Evolutionary conservation across 331 rosid species (phyloP), one percentile per base, ranked within the genome.

Genomic region (Rosa hybrid): DNA sequence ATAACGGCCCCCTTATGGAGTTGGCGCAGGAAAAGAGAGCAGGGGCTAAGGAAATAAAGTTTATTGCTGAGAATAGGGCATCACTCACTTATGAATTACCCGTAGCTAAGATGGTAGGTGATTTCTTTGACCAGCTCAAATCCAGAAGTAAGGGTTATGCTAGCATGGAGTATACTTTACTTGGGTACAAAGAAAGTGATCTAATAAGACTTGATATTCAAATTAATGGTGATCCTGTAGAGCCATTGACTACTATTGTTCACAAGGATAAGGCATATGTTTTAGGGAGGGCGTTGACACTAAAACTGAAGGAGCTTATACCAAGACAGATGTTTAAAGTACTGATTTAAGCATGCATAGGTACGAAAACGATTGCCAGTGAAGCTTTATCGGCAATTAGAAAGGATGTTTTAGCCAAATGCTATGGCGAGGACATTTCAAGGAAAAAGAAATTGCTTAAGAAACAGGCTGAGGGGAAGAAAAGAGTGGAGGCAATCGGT

Each of bases 381-480:
- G 97, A 94, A 87, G 77, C 98, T 54, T 68, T 94, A 81, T 94
- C 98, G 5, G 97, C 98, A 70, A 91, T 94, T 80, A 83, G 98
- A 86, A 92, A 94, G 86, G 97, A 94, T 83, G 98, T 92, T 78
- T 85, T 92, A 59, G 94, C 98, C 72, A 94, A 92, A 88, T 94
- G 98, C 83, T 94, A 94, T 17, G 98, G 98, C 45, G 98, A 97
- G 68, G 98, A 94, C 80, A 91, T 91, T 75, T 18, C 97, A 12
- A 86, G 97, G 74, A 94, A 94, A 82, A 94, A 94, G 92, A 94
- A 94, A 78, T 68, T 94, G 90, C 98, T 94, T 51, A 91, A 77
- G 84, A 94, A 94, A 84, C 97, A 94, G 91, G 97, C 98, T 72
- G 98, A 87, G 86, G 98, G 98, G 77, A 94, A 94, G 95, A 94